Base-by-base conservation (phyloP, 2,329 filamentous ascomycete genomes). In the Thielaviopsis ethacetica region DNA sequence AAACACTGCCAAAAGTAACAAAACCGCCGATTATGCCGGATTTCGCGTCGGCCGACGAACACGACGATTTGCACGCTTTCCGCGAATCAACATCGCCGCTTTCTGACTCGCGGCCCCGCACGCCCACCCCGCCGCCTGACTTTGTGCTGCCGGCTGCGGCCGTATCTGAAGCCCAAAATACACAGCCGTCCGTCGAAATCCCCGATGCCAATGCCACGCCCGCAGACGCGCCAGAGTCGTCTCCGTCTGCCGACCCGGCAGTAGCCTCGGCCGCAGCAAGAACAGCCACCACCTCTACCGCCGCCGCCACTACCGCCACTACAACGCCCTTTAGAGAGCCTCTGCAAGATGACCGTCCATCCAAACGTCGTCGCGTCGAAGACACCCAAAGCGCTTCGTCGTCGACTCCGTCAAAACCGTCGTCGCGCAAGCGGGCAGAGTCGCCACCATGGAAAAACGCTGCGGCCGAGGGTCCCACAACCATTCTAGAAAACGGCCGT, bases 381-480 rank as follows among this genome's bases (percentile, higher is more conserved):
- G 74, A 77, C 6, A 19, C n/a, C 1, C 15, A 21, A 21, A 49
- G 1, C n/a, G 19, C 44, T 21, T 19, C 44, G 2, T 19, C 24
- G 21, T 49, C 57, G 3, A 15, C 57, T 22, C 21, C 57, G 15
- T 15, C 27, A 13, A 50, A 34, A 38, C 3, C 10, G 15, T 15
- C 52, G 67, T 41, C 62, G 66, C 70, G 66, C 75, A 84, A 72
- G 73, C 75, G 57, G 22, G 38, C 57, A 57, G 76, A 79, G 62
- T 97, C 91, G 63, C 93, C 93, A 64, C 93, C 93, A 22, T 98
- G 93, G 93, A 97, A 93, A 74, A 88, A 83, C 67, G 80, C 87
- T 63, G 80, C 80, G 61, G 88, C 86, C 49, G 87, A 95, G 27
- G 93, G 93, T 0, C 93, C 93, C 22, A 93, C 91, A 3, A 86